phyloP scores from a whole-genome alignment of 306 rosid genomes.

The Dryas alaskensis region DNA sequence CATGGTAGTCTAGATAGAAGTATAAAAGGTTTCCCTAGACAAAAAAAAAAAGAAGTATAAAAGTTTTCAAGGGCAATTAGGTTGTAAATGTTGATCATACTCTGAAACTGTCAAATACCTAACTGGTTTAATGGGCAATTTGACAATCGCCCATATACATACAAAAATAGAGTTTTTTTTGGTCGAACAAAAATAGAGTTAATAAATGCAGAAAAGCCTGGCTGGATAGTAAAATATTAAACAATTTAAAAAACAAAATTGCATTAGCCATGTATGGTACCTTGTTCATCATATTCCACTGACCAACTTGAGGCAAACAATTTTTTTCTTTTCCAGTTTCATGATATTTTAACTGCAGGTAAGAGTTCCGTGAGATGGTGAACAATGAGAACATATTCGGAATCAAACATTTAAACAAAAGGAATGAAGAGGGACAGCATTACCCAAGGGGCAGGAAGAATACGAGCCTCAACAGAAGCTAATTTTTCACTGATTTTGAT shows the following conservation, averaged over 20 bases:
- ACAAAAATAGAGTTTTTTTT: neutral
- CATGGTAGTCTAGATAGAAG: neutral
- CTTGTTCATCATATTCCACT: slow-evolving; percentile 99
- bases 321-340: slow-evolving; percentile 94
- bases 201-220: neutral
- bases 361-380: slow-evolving; percentile 18
- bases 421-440: slow-evolving; percentile 25
- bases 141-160: neutral
- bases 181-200: neutral
- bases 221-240: neutral
- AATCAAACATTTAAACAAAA: slow-evolving; percentile 8
- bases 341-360: slow-evolving; percentile 82
- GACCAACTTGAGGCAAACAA: slow-evolving; percentile 98
- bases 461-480: slow-evolving; percentile 92
- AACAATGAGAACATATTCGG: neutral
- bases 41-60: neutral
- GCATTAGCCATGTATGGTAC: slow-evolving; percentile 33
- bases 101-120: neutral
- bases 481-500: slow-evolving; percentile 80
- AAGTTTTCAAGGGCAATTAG: neutral
- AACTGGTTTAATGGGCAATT: neutral
- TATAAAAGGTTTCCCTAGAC: neutral
- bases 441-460: slow-evolving; percentile 99
- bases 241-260: neutral
- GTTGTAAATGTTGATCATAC: neutral